These are phyloP conservation scores for Acanthamoeba castellanii DNA, from an alignment of 208 protist species.

Conservation along the genomic window DNA sequence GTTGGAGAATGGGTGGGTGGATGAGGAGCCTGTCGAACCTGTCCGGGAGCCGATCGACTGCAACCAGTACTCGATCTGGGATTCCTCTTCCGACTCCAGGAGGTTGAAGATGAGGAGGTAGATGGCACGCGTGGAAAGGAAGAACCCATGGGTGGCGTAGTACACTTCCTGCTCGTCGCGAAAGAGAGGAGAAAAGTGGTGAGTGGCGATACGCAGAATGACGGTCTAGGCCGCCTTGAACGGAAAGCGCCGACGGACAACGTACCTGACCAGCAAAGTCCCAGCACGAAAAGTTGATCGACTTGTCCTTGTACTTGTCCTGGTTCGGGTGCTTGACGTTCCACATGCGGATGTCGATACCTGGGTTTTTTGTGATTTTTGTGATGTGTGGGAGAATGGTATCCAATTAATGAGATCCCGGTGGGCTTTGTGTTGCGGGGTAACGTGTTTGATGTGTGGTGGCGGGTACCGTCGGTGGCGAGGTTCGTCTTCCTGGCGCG, in stretches of 20 bases:
- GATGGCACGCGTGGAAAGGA: slow-evolving; percentile 69
- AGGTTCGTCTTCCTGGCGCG: slow-evolving; percentile 53
- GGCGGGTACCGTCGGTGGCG: slow-evolving; percentile 58
- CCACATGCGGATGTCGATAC: slow-evolving; percentile 71
- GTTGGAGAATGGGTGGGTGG: not conserved
- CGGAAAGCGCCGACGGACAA: not conserved
- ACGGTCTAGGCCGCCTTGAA: not conserved
- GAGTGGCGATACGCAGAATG: no score
- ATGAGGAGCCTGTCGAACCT: not conserved
- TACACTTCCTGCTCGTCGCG: slow-evolving; percentile 66
- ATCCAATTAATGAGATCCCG: not conserved
- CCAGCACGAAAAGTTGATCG: slow-evolving; percentile 73
- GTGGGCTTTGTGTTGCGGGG: not conserved
- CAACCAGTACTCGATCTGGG: slow-evolving; percentile 75
- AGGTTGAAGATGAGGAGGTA: slow-evolving; percentile 75
- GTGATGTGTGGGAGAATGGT: not conserved
- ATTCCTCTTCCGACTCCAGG: slow-evolving; percentile 58
- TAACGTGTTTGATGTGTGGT: not conserved
- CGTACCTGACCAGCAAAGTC: slow-evolving; percentile 75
- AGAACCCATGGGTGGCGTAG: slow-evolving; percentile 75
- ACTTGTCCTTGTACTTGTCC: slow-evolving; percentile 73
- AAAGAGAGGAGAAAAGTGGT: not conserved
- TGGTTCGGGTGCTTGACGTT: slow-evolving; percentile 73
- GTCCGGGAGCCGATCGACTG: slow-evolving; percentile 53
- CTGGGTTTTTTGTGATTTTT: not conserved